Percentiles rank a stretch among this genome's conserved stretches.
Evolutionary conservation across 192 early-diverging fungal species (phyloP).

Genomic region (Coemansia sp.): DNA sequence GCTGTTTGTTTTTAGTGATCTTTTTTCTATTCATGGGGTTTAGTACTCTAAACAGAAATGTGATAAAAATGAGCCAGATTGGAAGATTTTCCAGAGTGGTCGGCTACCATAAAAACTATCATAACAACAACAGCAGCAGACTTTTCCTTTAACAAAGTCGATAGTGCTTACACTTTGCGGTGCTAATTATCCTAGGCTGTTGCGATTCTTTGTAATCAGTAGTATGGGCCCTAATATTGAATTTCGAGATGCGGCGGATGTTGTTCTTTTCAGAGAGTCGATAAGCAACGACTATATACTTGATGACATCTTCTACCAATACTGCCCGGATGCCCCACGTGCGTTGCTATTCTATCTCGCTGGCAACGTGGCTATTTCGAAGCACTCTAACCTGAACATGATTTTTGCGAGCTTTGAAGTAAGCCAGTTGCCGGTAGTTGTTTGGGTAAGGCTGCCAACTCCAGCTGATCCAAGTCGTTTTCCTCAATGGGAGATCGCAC

Average conservation of each 20-base stretch:
- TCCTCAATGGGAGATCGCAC: conserved; percentile 30
- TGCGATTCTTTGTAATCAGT: background rate
- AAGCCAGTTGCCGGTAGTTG: conserved; percentile 21
- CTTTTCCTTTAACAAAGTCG: background rate
- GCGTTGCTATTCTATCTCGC: conserved; percentile 40
- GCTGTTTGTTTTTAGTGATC: background rate
- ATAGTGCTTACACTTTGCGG: background rate
- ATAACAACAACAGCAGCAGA: too few species aligned
- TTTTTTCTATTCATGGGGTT: background rate
- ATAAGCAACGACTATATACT: conserved; percentile 42
- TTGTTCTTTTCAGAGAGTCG: conserved; percentile 35
- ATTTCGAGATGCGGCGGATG: conserved; percentile 44
- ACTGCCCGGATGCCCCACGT: conserved; percentile 40
- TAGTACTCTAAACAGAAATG: background rate
- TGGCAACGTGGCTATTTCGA: conserved; percentile 34
- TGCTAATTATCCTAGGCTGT: background rate
- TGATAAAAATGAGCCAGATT: background rate
- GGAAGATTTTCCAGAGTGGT: background rate
- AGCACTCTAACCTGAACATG: conserved; percentile 14
- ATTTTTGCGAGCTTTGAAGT: conserved; percentile 19
- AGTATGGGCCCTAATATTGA: conserved; percentile 39
- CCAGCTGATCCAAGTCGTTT: conserved; percentile 5
- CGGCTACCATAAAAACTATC: too few species aligned
- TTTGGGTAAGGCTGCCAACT: conserved; percentile 38
- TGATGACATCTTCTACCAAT: conserved; percentile 47